Conservation (phyloP, 202 grass and related monocot species). For the Sporobolus alterniflorus region DNA sequence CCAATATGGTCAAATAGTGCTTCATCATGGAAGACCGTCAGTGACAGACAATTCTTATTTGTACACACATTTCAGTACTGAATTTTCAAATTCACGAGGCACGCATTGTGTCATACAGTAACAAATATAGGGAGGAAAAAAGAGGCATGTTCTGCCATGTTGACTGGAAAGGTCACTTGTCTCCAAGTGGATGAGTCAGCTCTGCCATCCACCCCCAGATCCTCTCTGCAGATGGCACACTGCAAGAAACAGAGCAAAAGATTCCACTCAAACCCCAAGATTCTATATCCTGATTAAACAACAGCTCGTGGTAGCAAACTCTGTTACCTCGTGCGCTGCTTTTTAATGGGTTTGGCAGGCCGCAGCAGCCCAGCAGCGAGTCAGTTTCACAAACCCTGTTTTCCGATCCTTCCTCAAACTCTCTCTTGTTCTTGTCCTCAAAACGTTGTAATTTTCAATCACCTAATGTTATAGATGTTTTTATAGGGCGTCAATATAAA, state of each 20-base stretch:
- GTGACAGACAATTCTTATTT: background rate
- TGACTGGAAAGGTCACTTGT: constrained; percentile 5
- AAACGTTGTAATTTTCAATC: no score
- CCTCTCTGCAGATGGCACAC: constrained; percentile 92
- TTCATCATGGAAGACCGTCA: background rate
- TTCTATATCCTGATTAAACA: background rate
- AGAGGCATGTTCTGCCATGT: background rate
- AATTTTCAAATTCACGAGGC: background rate
- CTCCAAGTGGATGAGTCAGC: constrained; percentile 87
- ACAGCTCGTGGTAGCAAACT: background rate
- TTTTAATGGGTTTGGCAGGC: background rate
- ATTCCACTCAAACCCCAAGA: background rate
- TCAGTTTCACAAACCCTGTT: background rate
- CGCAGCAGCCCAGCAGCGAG: background rate
- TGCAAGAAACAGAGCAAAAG: constrained; percentile 41
- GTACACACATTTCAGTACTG: background rate
- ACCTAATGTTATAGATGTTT: no score
- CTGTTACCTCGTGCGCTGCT: background rate
- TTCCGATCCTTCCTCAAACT: no score
- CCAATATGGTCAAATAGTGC: background rate
- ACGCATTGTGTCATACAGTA: background rate
- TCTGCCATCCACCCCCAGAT: constrained; percentile 62
- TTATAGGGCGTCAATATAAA: no score
- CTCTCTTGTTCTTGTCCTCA: no score
- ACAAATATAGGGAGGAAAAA: background rate